Evolutionary conservation across 2,329 filamentous ascomycete genomes (phyloP).

Genomic region (Cladosporium sp.): DNA sequence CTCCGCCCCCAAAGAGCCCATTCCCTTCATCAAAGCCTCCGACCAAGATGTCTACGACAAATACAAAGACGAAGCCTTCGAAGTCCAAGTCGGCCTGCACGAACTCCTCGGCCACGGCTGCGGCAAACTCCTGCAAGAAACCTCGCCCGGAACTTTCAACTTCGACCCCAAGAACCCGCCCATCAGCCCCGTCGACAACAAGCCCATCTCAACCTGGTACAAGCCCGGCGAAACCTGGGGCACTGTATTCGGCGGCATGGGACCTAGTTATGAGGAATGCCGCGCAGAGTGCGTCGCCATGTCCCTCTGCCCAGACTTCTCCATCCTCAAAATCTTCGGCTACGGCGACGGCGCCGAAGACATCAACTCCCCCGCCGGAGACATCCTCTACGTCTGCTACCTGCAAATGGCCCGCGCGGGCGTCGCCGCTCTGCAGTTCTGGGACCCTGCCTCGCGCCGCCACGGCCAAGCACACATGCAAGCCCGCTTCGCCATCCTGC

Average conservation of each 20-base stretch:
- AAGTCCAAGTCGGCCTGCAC: slow-evolving; percentile 93
- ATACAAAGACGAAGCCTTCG: slow-evolving; percentile 82
- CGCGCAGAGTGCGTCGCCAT: slow-evolving; percentile 92
- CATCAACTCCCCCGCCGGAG: slow-evolving; percentile 71
- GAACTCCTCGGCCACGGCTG: slow-evolving; percentile 87
- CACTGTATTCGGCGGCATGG: slow-evolving; percentile 81
- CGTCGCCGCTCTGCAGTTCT: slow-evolving; percentile 82
- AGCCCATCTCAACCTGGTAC: slow-evolving; percentile 82
- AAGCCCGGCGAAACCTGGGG: slow-evolving; percentile 95
- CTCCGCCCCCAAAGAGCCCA: slow-evolving; percentile 85
- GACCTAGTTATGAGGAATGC: slow-evolving; percentile 90
- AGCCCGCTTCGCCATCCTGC: slow-evolving; percentile 82
- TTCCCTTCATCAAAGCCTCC: slow-evolving; percentile 78
- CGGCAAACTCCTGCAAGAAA: slow-evolving; percentile 90
- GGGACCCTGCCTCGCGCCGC: slow-evolving; percentile 72
- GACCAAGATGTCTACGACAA: slow-evolving; percentile 76
- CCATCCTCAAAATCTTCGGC: slow-evolving; percentile 84
- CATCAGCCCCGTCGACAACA: slow-evolving; percentile 70
- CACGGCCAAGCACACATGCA: slow-evolving; percentile 66
- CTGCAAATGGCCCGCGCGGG: slow-evolving; percentile 94
- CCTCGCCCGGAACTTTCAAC: slow-evolving; percentile 74
- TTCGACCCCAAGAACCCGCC: slow-evolving; percentile 82
- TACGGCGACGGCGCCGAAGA: slow-evolving; percentile 74
- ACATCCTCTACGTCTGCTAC: slow-evolving; percentile 84
- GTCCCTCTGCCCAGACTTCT: slow-evolving; percentile 83